A percentile compares a stretch with the other conserved stretches of the same genome.
phyloP scores from a whole-genome alignment of 1,139 yeast species.

The Chernovozyma sophiae-reginae region DNA sequence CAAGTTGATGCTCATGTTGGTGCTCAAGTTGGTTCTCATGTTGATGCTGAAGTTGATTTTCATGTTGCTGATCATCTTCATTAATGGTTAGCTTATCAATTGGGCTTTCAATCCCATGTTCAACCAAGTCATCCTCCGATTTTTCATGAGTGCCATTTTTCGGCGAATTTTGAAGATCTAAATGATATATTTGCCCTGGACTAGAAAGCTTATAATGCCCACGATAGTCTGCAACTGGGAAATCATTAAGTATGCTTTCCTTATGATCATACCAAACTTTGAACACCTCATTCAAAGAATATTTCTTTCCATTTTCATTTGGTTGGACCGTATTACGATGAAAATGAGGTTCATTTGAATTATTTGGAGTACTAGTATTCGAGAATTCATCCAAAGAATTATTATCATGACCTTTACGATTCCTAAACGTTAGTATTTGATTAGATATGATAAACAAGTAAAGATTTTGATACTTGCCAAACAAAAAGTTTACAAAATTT shows the following conservation, averaged over 20 bases:
- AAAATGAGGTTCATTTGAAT: conserved; percentile 4
- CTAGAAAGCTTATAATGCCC: conserved; percentile 28
- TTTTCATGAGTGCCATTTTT: background rate
- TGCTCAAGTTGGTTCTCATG: background rate
- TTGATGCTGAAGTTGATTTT: background rate
- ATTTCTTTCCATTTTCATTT: conserved; percentile 36
- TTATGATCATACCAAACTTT: conserved; percentile 50
- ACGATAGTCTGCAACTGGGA: conserved; percentile 19
- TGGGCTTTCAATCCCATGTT: background rate
- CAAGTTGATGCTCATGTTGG: background rate
- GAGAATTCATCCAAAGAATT: background rate
- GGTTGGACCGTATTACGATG: conserved; percentile 26
- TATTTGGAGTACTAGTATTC: conserved; percentile 1
- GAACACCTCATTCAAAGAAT: conserved; percentile 51
- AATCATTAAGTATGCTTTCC: conserved; percentile 25
- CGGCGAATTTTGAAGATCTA: conserved; percentile 20
- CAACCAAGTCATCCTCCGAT: background rate
- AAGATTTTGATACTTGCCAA: too few species aligned
- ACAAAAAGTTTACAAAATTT: too few species aligned
- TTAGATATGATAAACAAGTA: too few species aligned
- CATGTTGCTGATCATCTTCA: background rate
- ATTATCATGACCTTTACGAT: conserved; percentile 1
- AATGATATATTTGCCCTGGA: conserved; percentile 36
- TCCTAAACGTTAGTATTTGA: conserved; percentile 4
- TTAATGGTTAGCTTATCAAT: background rate